These are phyloP conservation scores for Meyerozyma guilliermondii DNA, from an alignment of 1,139 yeast species.

Conservation along the genomic window DNA sequence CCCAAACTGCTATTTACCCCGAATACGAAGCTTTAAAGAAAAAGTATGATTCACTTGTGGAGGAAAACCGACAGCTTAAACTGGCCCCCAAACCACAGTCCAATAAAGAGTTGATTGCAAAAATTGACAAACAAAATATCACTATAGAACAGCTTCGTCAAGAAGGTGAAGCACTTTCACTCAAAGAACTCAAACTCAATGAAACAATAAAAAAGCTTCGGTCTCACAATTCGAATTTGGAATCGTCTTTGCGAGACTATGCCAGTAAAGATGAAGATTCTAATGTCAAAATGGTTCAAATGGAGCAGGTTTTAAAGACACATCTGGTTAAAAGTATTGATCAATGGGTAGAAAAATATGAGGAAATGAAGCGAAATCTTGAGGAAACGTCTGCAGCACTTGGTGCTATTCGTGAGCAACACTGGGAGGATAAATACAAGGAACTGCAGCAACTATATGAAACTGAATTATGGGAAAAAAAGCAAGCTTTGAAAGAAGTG, in stretches of 20 bases:
- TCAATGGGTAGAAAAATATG: constrained; percentile 19
- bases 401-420: constrained; percentile 13
- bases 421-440: constrained; percentile 36
- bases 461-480: constrained; percentile 26
- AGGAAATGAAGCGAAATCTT: constrained; percentile 14
- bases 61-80: background rate
- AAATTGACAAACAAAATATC: constrained; percentile 35
- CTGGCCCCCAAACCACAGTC: background rate
- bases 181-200: constrained; percentile 65
- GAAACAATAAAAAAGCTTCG: constrained; percentile 64
- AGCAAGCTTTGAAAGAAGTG: constrained; percentile 26
- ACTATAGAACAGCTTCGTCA: constrained; percentile 55
- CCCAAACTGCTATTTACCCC: no score
- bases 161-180: constrained; percentile 78
- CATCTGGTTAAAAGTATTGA: constrained; percentile 23
- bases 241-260: constrained; percentile 31
- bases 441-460: constrained; percentile 31
- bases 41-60: background rate
- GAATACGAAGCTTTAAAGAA: constrained; percentile 4
- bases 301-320: constrained; percentile 27
- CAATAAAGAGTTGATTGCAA: constrained; percentile 3
- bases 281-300: constrained; percentile 22
- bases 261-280: constrained; percentile 28
- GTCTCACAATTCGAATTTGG: constrained; percentile 41
- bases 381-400: constrained; percentile 8